A percentile compares a stretch with the other conserved stretches of the same genome.
phyloP scores from a whole-genome alignment of 768 basidiomycete genomes.

The Boletellus ananas region DNA sequence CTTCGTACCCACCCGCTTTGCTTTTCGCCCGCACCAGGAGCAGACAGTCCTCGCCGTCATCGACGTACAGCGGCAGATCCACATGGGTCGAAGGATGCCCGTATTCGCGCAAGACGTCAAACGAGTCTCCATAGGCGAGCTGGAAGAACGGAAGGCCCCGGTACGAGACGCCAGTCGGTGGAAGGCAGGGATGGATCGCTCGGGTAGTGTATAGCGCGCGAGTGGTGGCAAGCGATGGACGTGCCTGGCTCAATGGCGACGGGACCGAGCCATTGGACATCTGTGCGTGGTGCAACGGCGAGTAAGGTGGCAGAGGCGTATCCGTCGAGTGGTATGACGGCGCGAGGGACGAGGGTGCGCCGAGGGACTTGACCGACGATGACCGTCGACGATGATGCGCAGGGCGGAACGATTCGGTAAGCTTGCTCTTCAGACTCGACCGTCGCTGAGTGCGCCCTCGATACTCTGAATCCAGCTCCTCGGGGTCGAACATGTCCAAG shows the following conservation, averaged over 20 bases:
- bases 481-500: constrained; percentile 20
- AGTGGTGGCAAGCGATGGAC: constrained; percentile 26
- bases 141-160: constrained; percentile 76
- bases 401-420: constrained; percentile 31
- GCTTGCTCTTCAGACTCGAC: constrained; percentile 31
- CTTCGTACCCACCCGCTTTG: constrained; percentile 22
- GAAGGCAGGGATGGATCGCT: constrained; percentile 65
- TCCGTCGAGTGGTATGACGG: constrained; percentile 22
- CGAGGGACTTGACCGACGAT: constrained; percentile 31
- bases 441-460: constrained; percentile 29
- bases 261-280: constrained; percentile 12
- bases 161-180: constrained; percentile 61
- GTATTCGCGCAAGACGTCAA: constrained; percentile 68
- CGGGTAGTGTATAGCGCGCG: constrained; percentile 62
- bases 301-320: constrained; percentile 21
- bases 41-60: constrained; percentile 74
- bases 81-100: constrained; percentile 75
- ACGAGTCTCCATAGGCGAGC: constrained; percentile 57
- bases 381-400: constrained; percentile 32
- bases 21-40: constrained; percentile 58
- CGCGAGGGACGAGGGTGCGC: constrained; percentile 28
- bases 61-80: constrained; percentile 72
- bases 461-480: constrained; percentile 23
- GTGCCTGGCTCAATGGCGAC: constrained; percentile 12
- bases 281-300: constrained; percentile 17